These are phyloP conservation scores for Acarospora socialis DNA, from an alignment of 2,329 filamentous ascomycete species.

Conservation along the genomic window DNA sequence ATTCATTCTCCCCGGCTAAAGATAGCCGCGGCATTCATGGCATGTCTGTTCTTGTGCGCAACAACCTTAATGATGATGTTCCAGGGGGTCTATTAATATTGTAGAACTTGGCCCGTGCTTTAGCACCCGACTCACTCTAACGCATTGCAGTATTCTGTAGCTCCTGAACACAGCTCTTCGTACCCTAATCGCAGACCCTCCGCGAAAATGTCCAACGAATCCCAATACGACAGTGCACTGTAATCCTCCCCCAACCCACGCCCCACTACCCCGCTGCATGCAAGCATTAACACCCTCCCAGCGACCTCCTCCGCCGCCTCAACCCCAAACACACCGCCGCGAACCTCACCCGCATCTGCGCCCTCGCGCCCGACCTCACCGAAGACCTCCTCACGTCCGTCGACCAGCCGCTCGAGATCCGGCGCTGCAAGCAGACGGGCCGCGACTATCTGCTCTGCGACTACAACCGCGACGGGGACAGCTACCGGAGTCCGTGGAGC, in stretches of 20 bases:
- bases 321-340: conserved; percentile 82
- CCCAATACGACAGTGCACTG: conserved; percentile 38
- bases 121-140: too few relatives aligned
- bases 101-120: too few relatives aligned
- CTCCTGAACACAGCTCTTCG: too few relatives aligned
- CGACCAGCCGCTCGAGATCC: conserved; percentile 80
- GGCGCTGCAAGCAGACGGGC: conserved; percentile 73
- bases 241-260: conserved; percentile 20
- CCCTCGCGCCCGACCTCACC: conserved; percentile 76
- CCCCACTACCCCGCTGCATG: conserved; percentile 8
- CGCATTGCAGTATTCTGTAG: too few relatives aligned
- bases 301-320: conserved; percentile 93
- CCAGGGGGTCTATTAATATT: too few relatives aligned
- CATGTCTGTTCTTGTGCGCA: too few relatives aligned
- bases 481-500: conserved; percentile 96
- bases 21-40: too few relatives aligned
- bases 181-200: too few relatives aligned
- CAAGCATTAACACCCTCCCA: conserved; percentile 27
- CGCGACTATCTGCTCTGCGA: conserved; percentile 97
- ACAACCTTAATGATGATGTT: too few relatives aligned
- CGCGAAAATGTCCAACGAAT: conserved; percentile 20
- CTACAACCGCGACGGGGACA: conserved; percentile 98
- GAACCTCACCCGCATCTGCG: conserved; percentile 81
- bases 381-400: conserved; percentile 97
- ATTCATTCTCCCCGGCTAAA: too few relatives aligned